A percentile compares a stretch with the other conserved stretches of the same genome.
Evolutionary conservation across 2,329 filamentous ascomycete species (phyloP).

Genomic region (Penicillium sp.): DNA sequence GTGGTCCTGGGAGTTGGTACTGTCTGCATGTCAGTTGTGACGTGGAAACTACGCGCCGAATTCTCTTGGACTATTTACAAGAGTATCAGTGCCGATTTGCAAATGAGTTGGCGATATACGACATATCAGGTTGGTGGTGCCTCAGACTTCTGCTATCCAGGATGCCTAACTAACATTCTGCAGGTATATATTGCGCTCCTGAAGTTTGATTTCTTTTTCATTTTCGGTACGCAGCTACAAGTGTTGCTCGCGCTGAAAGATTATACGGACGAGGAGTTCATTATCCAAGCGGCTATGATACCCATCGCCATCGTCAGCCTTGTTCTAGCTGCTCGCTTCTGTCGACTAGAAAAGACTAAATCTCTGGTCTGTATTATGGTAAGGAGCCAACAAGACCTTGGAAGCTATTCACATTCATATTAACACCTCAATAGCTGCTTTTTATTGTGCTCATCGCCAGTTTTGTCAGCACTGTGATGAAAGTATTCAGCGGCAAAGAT

Average conservation of each 20-base stretch:
- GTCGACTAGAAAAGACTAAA: constrained; percentile 18
- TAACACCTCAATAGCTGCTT: constrained; percentile 10
- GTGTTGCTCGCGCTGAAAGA: constrained; percentile 13
- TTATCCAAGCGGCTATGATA: constrained; percentile 16
- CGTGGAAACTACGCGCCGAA: constrained; percentile 21
- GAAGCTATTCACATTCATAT: not conserved
- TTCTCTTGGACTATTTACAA: constrained; percentile 25
- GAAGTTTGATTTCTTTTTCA: constrained; percentile 24
- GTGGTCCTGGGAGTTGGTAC: constrained; percentile 15
- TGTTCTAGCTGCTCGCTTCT: constrained; percentile 16
- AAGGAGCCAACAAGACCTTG: not conserved
- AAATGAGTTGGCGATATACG: constrained; percentile 22
- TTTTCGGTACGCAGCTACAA: constrained; percentile 22
- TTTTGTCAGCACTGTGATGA: constrained; percentile 8
- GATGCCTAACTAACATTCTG: not conserved
- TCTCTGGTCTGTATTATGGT: constrained; percentile 19
- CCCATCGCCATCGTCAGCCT: constrained; percentile 15
- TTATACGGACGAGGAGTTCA: constrained; percentile 11
- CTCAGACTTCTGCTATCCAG: too few relatives aligned
- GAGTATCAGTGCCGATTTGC: constrained; percentile 21
- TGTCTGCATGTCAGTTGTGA: constrained; percentile 15
- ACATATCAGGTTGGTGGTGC: constrained; percentile 16
- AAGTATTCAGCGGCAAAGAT: constrained; percentile 1
- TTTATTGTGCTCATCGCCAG: constrained; percentile 13
- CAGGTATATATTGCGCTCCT: constrained; percentile 22